phyloP scores from a whole-genome alignment of 2,329 filamentous ascomycete species.

The Colletotrichum eleusines region DNA sequence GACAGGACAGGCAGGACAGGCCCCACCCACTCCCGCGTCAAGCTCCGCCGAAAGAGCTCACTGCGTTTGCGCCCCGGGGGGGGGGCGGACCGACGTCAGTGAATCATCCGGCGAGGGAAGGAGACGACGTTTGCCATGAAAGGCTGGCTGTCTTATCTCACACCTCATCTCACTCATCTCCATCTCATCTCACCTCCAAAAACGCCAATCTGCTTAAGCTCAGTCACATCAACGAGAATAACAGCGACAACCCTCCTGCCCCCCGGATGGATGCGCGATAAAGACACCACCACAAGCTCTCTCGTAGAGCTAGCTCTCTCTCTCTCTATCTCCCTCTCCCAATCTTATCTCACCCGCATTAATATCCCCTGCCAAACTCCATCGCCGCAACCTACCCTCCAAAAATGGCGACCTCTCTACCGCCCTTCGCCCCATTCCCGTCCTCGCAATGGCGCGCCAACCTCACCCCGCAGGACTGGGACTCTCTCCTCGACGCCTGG shows the following conservation, averaged over 20 bases:
- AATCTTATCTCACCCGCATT: not conserved
- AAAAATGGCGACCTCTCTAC: conserved; percentile 64
- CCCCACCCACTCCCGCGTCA: conserved; percentile 16
- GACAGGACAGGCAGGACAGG: not conserved
- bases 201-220: not conserved
- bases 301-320: not conserved
- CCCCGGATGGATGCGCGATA: conserved; percentile 3
- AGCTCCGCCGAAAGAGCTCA: conserved; percentile 30
- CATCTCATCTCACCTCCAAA: not conserved
- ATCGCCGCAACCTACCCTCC: not conserved
- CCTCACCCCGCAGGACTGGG: conserved; percentile 80
- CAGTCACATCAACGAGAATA: not conserved
- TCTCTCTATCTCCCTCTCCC: not conserved
- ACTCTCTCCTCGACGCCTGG: conserved; percentile 83
- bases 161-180: not conserved
- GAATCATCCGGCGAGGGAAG: conserved; percentile 58
- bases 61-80: conserved; percentile 21
- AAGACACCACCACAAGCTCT: conserved; percentile 3
- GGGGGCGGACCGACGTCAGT: conserved; percentile 44
- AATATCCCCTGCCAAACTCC: not conserved
- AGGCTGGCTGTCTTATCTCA: not conserved
- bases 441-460: conserved; percentile 73
- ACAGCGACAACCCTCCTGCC: not conserved
- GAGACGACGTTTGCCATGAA: not conserved
- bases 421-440: conserved; percentile 83